Percentiles rank a stretch among this genome's conserved stretches.
These are phyloP conservation scores for Lachnellula occidentalis DNA, from an alignment of 2,329 filamentous ascomycete genomes.

Conservation along the genomic window DNA sequence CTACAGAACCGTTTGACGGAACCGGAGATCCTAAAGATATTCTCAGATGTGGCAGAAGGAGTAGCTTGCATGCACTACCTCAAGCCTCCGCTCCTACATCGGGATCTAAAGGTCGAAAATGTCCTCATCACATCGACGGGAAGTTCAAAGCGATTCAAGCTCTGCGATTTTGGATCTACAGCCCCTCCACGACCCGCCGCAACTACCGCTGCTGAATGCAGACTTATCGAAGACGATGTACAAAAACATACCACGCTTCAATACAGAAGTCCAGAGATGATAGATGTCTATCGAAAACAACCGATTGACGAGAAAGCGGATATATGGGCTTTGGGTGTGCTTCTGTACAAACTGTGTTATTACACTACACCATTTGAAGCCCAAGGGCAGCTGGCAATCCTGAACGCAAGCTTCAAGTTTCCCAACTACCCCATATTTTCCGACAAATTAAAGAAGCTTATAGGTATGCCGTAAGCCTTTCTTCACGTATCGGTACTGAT, in stretches of 20 bases:
- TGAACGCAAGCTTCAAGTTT: constrained; percentile 92
- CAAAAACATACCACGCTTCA: constrained; percentile 96
- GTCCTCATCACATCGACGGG: constrained; percentile 69
- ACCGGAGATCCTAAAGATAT: constrained; percentile 95
- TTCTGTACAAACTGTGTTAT: constrained; percentile 97
- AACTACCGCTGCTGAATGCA: constrained; percentile 79
- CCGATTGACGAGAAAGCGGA: constrained; percentile 98
- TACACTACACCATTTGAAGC: constrained; percentile 99
- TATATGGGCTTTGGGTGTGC: constrained; percentile 89
- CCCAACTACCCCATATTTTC: constrained; percentile 86
- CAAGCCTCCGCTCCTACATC: constrained; percentile 84
- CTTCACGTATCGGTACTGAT: constrained; percentile 12
- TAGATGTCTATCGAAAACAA: constrained; percentile 93
- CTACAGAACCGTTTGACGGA: constrained; percentile 94
- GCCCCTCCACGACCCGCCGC: constrained; percentile 80
- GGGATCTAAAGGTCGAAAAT: constrained; percentile 97
- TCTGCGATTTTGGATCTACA: constrained; percentile 96
- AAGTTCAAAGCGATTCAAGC: constrained; percentile 75
- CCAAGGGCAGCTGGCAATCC: constrained; percentile 91
- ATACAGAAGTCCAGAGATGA: constrained; percentile 97
- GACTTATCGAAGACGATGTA: constrained; percentile 91
- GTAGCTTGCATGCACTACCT: constrained; percentile 99
- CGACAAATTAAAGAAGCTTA: constrained; percentile 80
- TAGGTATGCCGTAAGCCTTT: constrained; percentile 54
- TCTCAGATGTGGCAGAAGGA: constrained; percentile 90